Percentiles rank a stretch among this genome's conserved stretches.
phyloP scores from a whole-genome alignment of 164 flowering plant species.

The Chloranthus sessilifolius region DNA sequence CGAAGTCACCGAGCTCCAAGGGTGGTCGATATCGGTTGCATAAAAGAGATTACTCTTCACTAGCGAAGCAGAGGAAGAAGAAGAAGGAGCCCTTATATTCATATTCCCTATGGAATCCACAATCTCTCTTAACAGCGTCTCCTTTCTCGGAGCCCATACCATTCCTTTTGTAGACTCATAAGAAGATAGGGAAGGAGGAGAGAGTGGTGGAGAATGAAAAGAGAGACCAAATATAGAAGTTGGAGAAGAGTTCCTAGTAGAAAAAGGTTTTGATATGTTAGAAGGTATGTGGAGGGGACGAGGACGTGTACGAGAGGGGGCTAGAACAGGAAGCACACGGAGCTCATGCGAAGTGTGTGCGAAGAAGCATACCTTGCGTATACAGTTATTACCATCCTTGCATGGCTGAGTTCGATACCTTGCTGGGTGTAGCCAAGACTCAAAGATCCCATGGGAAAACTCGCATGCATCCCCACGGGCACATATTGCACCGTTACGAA shows the following conservation, averaged over 20 bases:
- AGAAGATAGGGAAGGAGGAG: background rate
- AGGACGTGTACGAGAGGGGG: constrained; percentile 18
- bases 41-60: background rate
- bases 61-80: background rate
- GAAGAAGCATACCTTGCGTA: constrained; percentile 78
- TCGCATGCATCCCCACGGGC: constrained; percentile 70
- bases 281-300: background rate
- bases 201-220: constrained; percentile 7
- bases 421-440: constrained; percentile 89
- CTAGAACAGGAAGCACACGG: constrained; percentile 43
- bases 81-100: background rate
- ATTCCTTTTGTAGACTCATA: background rate
- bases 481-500: constrained; percentile 36
- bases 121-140: background rate
- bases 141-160: background rate
- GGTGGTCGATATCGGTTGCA: background rate
- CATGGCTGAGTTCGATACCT: constrained; percentile 84
- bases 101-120: constrained; percentile 3
- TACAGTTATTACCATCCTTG: constrained; percentile 69
- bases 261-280: constrained; percentile 7
- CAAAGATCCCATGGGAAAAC: constrained; percentile 86
- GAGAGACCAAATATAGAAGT: constrained; percentile 6
- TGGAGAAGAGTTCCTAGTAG: constrained; percentile 3
- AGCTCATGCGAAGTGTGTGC: constrained; percentile 79
- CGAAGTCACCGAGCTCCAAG: background rate